Evolutionary conservation across 1,139 yeast species (phyloP).

Genomic region (Scheffersomyces segobiensis): DNA sequence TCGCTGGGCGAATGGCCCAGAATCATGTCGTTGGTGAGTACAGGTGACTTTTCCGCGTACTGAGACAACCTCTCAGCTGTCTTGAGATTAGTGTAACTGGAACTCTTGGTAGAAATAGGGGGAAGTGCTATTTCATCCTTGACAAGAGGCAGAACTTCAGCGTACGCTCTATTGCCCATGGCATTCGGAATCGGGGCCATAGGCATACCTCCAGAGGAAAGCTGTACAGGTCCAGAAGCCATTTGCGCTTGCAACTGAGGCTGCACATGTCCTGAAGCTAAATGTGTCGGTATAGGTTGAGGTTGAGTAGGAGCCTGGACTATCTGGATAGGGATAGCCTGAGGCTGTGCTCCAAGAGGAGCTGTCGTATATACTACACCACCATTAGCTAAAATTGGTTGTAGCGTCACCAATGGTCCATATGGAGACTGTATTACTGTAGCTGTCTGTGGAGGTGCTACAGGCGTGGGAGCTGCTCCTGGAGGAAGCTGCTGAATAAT

Average conservation of each 20-base stretch:
- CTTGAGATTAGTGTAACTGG: background rate
- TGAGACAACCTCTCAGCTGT: background rate
- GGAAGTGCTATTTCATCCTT: background rate
- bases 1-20: background rate
- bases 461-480: background rate
- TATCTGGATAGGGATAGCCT: slow-evolving; percentile 4
- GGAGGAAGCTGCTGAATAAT: slow-evolving; percentile 2
- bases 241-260: background rate
- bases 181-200: background rate
- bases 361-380: slow-evolving; percentile 18
- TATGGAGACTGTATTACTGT: slow-evolving; percentile 33
- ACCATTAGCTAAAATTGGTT: slow-evolving; percentile 25
- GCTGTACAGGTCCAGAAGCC: background rate
- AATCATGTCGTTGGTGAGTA: slow-evolving; percentile 3
- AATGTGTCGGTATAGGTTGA: background rate
- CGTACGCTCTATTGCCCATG: background rate
- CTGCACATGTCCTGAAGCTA: background rate
- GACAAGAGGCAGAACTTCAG: background rate
- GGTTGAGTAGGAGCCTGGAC: background rate
- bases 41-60: slow-evolving; percentile 3
- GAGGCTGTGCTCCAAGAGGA: slow-evolving; percentile 11
- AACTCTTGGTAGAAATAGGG: background rate
- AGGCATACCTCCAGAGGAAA: background rate
- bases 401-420: slow-evolving; percentile 38
- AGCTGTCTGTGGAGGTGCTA: slow-evolving; percentile 11